These are phyloP conservation scores for Amanita subjunquillea DNA, from an alignment of 768 basidiomycete genomes.

Conservation along the genomic window DNA sequence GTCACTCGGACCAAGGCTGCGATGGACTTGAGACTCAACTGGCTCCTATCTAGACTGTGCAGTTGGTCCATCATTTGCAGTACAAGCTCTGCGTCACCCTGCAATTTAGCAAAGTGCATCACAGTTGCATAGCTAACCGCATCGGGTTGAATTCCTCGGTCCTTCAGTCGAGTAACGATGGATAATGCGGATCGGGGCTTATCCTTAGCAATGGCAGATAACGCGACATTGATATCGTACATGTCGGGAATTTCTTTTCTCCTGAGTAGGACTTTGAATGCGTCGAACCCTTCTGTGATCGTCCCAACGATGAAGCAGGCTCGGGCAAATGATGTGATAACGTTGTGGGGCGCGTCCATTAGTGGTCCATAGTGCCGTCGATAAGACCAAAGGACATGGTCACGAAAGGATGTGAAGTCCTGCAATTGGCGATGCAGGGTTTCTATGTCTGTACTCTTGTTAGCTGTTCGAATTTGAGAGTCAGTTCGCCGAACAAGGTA, in stretches of 20 bases:
- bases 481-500: slow-evolving; percentile 15
- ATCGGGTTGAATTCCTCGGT: slow-evolving; percentile 38
- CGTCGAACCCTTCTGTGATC: slow-evolving; percentile 32
- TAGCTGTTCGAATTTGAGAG: slow-evolving; percentile 6
- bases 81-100: slow-evolving; percentile 34
- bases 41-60: slow-evolving; percentile 19
- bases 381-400: slow-evolving; percentile 35
- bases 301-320: slow-evolving; percentile 49
- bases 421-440: slow-evolving; percentile 8
- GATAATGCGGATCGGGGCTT: slow-evolving; percentile 33
- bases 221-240: slow-evolving; percentile 55
- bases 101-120: slow-evolving; percentile 43
- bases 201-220: slow-evolving; percentile 41
- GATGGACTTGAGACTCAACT: slow-evolving; percentile 39
- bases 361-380: slow-evolving; percentile 34
- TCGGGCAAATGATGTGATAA: slow-evolving; percentile 52
- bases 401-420: slow-evolving; percentile 28
- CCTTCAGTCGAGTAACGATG: slow-evolving; percentile 42
- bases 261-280: slow-evolving; percentile 33
- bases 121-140: slow-evolving; percentile 50
- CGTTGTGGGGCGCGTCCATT: slow-evolving; percentile 31
- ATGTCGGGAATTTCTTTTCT: slow-evolving; percentile 48
- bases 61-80: slow-evolving; percentile 29
- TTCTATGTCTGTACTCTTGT: slow-evolving; percentile 5
- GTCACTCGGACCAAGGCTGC: slow-evolving; percentile 35